Evolutionary conservation across 352 stramenopile genomes (phyloP).

Genomic region (Halophytophthora batemanensis): DNA sequence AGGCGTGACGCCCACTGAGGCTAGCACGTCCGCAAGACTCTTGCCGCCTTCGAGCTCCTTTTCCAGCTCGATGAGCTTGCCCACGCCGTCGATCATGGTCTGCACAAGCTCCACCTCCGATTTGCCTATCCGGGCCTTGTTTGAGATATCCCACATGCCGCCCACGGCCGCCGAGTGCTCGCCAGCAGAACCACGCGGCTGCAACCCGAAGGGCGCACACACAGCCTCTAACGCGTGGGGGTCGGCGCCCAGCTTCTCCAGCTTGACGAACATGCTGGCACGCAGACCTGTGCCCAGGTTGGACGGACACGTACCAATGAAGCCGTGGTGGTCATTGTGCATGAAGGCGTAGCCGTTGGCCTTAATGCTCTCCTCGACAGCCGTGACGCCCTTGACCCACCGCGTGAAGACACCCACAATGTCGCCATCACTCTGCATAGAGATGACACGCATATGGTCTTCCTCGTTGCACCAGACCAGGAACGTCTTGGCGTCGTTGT

Average conservation of each 20-base stretch:
- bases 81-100: slow-evolving; percentile 94
- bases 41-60: slow-evolving; percentile 78
- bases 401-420: slow-evolving; percentile 89
- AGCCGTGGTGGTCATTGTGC: slow-evolving; percentile 89
- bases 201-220: slow-evolving; percentile 73
- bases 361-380: slow-evolving; percentile 77
- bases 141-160: slow-evolving; percentile 93
- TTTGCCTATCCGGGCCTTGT: slow-evolving; percentile 92
- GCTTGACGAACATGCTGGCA: slow-evolving; percentile 85
- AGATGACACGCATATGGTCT: slow-evolving; percentile 90
- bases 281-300: slow-evolving; percentile 86
- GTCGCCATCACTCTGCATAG: slow-evolving; percentile 88
- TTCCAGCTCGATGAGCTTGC: slow-evolving; percentile 90
- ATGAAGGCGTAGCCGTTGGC: slow-evolving; percentile 80
- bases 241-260: slow-evolving; percentile 70
- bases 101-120: slow-evolving; percentile 94
- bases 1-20: slow-evolving; percentile 45
- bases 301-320: slow-evolving; percentile 83
- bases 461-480: slow-evolving; percentile 90
- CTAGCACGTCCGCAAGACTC: slow-evolving; percentile 60
- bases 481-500: slow-evolving; percentile 90
- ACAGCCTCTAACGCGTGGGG: slow-evolving; percentile 69
- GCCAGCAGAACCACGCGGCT: slow-evolving; percentile 76
- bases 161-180: slow-evolving; percentile 80
- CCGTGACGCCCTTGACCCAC: slow-evolving; percentile 78